These are phyloP conservation scores for Colletotrichum agaves DNA, from an alignment of 2,329 filamentous ascomycete species.

Conservation along the genomic window DNA sequence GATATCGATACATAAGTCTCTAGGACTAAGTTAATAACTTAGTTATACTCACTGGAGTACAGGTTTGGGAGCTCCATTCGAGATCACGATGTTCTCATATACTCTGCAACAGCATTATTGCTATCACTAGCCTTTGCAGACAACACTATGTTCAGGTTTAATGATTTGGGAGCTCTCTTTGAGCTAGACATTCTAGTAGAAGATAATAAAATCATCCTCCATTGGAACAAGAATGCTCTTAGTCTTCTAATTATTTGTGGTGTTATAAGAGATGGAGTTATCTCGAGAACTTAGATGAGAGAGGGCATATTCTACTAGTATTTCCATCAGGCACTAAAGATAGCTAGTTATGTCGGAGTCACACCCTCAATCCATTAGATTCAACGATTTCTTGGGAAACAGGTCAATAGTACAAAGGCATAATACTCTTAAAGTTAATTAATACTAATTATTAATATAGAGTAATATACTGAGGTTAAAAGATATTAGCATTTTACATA, in stretches of 20 bases:
- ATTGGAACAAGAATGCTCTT: neutral
- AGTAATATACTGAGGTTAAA: too few relatives aligned
- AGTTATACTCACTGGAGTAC: neutral
- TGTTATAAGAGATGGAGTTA: neutral
- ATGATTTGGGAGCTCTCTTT: neutral
- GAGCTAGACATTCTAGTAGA: neutral
- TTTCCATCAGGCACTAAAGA: neutral
- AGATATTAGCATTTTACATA: too few relatives aligned
- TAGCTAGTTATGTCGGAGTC: neutral
- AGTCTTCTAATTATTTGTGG: neutral
- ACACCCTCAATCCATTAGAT: neutral
- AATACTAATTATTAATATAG: neutral
- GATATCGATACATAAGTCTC: constrained; percentile 29
- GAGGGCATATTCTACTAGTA: neutral
- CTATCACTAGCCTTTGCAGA: neutral
- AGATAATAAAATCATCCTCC: neutral
- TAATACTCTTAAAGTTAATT: neutral
- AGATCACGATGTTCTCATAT: neutral
- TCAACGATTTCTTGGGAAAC: neutral
- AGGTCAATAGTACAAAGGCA: neutral
- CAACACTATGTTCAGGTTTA: neutral
- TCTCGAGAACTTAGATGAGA: neutral
- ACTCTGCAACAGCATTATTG: neutral
- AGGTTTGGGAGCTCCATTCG: neutral
- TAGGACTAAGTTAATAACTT: neutral